Evolutionary conservation across 768 basidiomycete genomes (phyloP).

Genomic region (Zangia roseola): DNA sequence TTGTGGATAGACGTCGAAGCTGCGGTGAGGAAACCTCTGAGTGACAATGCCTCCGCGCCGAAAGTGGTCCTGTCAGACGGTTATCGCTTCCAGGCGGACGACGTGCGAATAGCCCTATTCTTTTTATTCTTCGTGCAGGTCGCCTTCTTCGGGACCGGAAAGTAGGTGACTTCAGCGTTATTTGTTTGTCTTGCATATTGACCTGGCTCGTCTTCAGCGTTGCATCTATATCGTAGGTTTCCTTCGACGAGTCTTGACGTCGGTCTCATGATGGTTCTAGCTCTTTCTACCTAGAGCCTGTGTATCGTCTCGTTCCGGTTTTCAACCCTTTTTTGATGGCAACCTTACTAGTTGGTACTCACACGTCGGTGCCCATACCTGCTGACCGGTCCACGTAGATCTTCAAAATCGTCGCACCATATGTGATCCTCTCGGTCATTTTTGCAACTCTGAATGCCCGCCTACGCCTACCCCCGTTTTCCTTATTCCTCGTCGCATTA

Average conservation of each 20-base stretch:
- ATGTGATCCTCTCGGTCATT: slow-evolving; percentile 67
- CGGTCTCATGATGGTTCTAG: slow-evolving; percentile 28
- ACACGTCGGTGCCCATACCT: not conserved
- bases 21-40: slow-evolving; percentile 18
- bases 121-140: slow-evolving; percentile 87
- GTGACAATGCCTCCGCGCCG: not conserved
- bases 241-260: not conserved
- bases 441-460: slow-evolving; percentile 69
- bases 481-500: slow-evolving; percentile 74
- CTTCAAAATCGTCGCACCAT: slow-evolving; percentile 82
- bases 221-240: slow-evolving; percentile 76
- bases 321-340: slow-evolving; percentile 88
- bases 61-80: slow-evolving; percentile 4
- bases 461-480: slow-evolving; percentile 73
- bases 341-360: slow-evolving; percentile 52
- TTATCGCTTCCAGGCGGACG: slow-evolving; percentile 55
- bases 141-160: slow-evolving; percentile 84
- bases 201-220: slow-evolving; percentile 43
- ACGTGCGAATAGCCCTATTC: slow-evolving; percentile 73
- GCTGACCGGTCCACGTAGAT: slow-evolving; percentile 41
- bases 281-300: slow-evolving; percentile 85
- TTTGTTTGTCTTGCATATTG: not conserved
- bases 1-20: slow-evolving; percentile 69
- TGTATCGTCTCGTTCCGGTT: slow-evolving; percentile 81
- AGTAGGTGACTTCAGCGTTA: slow-evolving; percentile 44